Evolutionary conservation across 2,329 filamentous ascomycete genomes (phyloP).

Genomic region (Aspergillus bombycis): DNA sequence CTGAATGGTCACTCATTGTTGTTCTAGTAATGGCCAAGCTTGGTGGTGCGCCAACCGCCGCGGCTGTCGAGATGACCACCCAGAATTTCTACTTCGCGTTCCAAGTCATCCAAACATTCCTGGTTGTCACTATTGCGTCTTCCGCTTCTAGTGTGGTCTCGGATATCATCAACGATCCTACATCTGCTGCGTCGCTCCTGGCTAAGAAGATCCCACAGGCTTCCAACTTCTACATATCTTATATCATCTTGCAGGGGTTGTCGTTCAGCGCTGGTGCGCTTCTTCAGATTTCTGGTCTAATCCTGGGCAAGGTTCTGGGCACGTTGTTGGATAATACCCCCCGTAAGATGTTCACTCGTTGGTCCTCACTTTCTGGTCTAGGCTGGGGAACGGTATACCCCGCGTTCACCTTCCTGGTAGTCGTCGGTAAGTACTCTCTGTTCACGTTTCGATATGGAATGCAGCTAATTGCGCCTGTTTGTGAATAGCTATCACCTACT

Average conservation of each 20-base stretch:
- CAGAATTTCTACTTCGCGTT: constrained; percentile 83
- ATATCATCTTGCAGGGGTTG: constrained; percentile 90
- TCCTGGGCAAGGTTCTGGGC: constrained; percentile 74
- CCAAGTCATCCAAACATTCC: constrained; percentile 82
- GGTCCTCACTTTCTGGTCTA: constrained; percentile 71
- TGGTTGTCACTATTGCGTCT: constrained; percentile 81
- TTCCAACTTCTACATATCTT: constrained; percentile 93
- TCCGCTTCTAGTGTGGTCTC: constrained; percentile 72
- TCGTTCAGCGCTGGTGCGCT: constrained; percentile 75
- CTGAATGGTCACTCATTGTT: constrained; percentile 1
- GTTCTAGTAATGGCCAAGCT: constrained; percentile 71
- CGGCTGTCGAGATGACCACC: constrained; percentile 82
- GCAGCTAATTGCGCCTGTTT: not conserved
- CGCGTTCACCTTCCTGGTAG: constrained; percentile 77
- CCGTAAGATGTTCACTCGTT: constrained; percentile 76
- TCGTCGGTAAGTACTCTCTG: constrained; percentile 65
- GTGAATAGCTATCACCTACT: constrained; percentile 73
- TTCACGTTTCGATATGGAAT: constrained; percentile 1
- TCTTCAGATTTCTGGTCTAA: constrained; percentile 72
- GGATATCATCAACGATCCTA: constrained; percentile 66
- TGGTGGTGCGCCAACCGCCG: constrained; percentile 76
- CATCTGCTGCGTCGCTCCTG: constrained; percentile 64
- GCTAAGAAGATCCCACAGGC: constrained; percentile 76
- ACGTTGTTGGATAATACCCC: constrained; percentile 77
- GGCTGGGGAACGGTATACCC: constrained; percentile 85